These are phyloP conservation scores for Ceratobasidium sp. DNA, from an alignment of 1,284 basidiomycete species.

Conservation along the genomic window DNA sequence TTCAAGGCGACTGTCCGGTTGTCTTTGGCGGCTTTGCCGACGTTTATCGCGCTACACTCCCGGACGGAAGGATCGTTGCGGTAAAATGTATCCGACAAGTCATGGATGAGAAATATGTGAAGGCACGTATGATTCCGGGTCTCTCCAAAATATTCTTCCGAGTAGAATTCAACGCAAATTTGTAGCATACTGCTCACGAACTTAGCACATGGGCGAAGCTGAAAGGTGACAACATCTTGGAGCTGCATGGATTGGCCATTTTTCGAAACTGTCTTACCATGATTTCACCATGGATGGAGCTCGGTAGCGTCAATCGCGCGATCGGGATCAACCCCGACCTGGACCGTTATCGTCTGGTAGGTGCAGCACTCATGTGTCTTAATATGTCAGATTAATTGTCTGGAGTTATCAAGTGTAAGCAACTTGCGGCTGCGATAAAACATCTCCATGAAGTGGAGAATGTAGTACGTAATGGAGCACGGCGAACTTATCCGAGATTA, in stretches of 20 bases:
- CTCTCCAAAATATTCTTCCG: not conserved
- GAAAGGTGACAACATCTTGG: not conserved
- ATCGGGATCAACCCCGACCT: not conserved
- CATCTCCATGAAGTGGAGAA: slow-evolving; percentile 16
- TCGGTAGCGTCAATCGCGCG: not conserved
- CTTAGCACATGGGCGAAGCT: slow-evolving; percentile 2
- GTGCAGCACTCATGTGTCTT: not conserved
- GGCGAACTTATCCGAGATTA: no score
- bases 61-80: not conserved
- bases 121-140: not conserved
- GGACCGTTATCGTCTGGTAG: slow-evolving; percentile 11
- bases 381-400: no score
- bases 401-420: slow-evolving; percentile 8
- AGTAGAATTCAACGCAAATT: not conserved
- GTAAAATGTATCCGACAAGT: not conserved
- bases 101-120: not conserved
- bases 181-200: slow-evolving; percentile 17
- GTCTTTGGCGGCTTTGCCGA: no score
- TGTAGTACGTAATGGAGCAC: not conserved
- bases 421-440: not conserved
- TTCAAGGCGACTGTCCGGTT: not conserved
- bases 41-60: no score
- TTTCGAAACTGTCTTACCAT: not conserved
- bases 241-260: not conserved
- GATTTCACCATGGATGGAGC: slow-evolving; percentile 24